These are phyloP conservation scores for Trypanosoma caninum DNA, from an alignment of 208 protist genomes.

Conservation along the genomic window DNA sequence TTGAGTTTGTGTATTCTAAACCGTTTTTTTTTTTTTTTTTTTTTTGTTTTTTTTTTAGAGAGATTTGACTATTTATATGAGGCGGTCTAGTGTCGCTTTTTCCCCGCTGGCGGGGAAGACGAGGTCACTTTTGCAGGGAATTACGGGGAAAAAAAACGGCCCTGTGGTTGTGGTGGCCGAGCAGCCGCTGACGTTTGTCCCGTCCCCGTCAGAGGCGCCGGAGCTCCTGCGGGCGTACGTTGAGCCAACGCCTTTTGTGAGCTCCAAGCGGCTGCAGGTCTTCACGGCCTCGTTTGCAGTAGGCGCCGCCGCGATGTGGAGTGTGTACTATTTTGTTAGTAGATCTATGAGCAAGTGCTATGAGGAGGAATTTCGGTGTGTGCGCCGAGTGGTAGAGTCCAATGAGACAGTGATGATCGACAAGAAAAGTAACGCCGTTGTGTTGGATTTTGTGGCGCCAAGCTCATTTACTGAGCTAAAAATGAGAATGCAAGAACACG, in stretches of 20 bases:
- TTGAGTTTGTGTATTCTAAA: not conserved
- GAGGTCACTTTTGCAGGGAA: not conserved
- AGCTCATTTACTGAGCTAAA: slow-evolving; percentile 79
- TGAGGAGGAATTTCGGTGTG: slow-evolving; percentile 37
- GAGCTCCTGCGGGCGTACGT: slow-evolving; percentile 72
- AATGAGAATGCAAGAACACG: slow-evolving; percentile 53
- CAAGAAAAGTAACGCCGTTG: slow-evolving; percentile 31
- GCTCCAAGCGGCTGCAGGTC: slow-evolving; percentile 46
- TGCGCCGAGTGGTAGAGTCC: slow-evolving; percentile 44
- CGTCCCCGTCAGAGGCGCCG: slow-evolving; percentile 57
- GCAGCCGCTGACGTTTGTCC: slow-evolving; percentile 23
- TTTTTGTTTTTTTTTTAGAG: not conserved
- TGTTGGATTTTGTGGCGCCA: slow-evolving; percentile 61
- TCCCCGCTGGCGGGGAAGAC: not conserved
- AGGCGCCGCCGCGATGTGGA: slow-evolving; percentile 45
- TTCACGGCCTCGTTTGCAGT: slow-evolving; percentile 69
- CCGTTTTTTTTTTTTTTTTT: not conserved
- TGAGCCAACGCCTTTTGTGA: slow-evolving; percentile 82
- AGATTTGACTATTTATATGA: not conserved
- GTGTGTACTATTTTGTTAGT: slow-evolving; percentile 76
- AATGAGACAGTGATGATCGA: slow-evolving; percentile 48
- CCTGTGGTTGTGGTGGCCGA: not conserved
- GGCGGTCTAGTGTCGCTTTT: slow-evolving; percentile 4
- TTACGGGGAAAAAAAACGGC: not conserved
- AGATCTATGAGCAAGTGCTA: slow-evolving; percentile 51